Evolutionary conservation across 2,329 filamentous ascomycete genomes (phyloP).

Genomic region (Xylariomycetidae sp.): DNA sequence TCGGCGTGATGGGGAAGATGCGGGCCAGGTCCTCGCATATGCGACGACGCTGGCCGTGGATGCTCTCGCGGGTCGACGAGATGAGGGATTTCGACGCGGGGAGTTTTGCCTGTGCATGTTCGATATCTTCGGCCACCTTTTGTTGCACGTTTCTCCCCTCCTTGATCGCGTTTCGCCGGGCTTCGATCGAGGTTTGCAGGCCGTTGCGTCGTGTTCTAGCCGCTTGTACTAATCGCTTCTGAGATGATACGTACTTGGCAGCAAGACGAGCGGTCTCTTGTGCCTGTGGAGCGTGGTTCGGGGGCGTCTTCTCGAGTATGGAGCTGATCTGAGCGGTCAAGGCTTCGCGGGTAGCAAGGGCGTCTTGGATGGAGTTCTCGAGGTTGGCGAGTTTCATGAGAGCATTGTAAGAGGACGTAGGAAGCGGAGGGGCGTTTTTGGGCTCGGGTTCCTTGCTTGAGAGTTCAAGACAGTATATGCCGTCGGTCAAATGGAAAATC

Average conservation of each 20-base stretch:
- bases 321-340: constrained; percentile 74
- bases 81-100: constrained; percentile 49
- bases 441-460: constrained; percentile 44
- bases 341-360: constrained; percentile 66
- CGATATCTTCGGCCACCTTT: constrained; percentile 54
- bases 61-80: constrained; percentile 53
- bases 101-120: constrained; percentile 54
- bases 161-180: constrained; percentile 61
- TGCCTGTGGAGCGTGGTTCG: constrained; percentile 35
- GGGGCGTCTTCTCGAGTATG: constrained; percentile 38
- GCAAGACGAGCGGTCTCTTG: constrained; percentile 43
- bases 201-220: constrained; percentile 60
- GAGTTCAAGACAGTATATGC: constrained; percentile 76
- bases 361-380: constrained; percentile 87
- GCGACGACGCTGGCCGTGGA: constrained; percentile 80
- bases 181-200: constrained; percentile 58
- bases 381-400: constrained; percentile 84
- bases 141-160: constrained; percentile 55
- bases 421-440: constrained; percentile 43
- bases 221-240: constrained; percentile 59
- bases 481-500: constrained; percentile 79
- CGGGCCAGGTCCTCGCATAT: constrained; percentile 76
- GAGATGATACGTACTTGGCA: constrained; percentile 50
- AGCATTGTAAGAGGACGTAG: constrained; percentile 78
- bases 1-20: constrained; percentile 75